These are phyloP conservation scores for Stephanodiscus minutulus DNA, from an alignment of 108 stramenopile genomes.

Conservation along the genomic window DNA sequence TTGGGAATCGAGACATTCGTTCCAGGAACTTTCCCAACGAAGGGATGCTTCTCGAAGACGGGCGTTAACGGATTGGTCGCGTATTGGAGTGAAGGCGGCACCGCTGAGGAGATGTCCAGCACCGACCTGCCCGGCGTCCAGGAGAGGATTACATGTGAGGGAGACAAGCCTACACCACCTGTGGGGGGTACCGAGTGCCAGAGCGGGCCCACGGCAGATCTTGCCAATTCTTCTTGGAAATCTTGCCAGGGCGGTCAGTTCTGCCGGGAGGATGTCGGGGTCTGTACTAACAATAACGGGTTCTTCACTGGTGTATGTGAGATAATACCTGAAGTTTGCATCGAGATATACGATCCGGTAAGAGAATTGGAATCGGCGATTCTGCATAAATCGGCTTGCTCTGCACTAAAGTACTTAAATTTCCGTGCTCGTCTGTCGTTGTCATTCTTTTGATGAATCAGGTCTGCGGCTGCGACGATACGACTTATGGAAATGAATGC, in stretches of 20 bases:
- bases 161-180: too few species aligned
- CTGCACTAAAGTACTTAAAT: too few species aligned
- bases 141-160: too few species aligned
- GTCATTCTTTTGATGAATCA: neutral
- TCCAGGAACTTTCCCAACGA: conserved; percentile 5
- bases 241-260: neutral
- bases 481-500: neutral
- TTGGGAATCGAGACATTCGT: conserved; percentile 3
- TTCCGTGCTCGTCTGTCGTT: too few species aligned
- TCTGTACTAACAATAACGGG: neutral
- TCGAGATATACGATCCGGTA: neutral
- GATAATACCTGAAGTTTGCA: neutral
- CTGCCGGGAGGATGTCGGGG: neutral
- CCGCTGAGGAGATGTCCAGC: neutral
- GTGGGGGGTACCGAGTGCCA: neutral
- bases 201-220: conserved; percentile 2
- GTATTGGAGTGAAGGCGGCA: conserved; percentile 1
- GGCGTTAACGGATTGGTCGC: conserved; percentile 1
- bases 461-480: conserved; percentile 5
- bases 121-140: too few species aligned
- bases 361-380: neutral
- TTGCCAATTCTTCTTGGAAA: too few species aligned
- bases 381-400: too few species aligned
- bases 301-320: neutral
- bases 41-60: too few species aligned